Evolutionary conservation across 1,284 basidiomycete genomes (phyloP).

Genomic region (Hemileia vastatrix): DNA sequence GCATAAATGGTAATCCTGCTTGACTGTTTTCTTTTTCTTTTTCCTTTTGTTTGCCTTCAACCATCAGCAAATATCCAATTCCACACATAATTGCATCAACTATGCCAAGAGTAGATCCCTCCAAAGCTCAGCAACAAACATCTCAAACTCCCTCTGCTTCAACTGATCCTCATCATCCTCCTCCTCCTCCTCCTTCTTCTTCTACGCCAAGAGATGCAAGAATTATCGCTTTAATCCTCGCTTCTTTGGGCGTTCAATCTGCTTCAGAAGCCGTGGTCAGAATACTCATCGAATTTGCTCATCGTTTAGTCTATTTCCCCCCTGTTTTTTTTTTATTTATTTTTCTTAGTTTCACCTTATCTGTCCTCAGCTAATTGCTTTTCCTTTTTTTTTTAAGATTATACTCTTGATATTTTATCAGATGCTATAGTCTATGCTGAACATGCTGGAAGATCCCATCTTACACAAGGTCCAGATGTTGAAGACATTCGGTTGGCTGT

Average conservation of each 20-base stretch:
- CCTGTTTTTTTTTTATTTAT: not conserved
- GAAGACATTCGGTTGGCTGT: constrained; percentile 86
- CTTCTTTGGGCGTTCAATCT: constrained; percentile 88
- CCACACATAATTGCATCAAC: too few species aligned
- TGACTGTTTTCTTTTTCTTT: too few species aligned
- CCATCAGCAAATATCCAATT: too few species aligned
- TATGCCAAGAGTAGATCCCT: too few species aligned
- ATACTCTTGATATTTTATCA: constrained; percentile 79
- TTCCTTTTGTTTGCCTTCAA: too few species aligned
- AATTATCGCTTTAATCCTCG: constrained; percentile 80
- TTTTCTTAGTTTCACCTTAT: too few species aligned
- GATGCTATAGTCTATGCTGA: constrained; percentile 88
- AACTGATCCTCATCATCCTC: constrained; percentile 6
- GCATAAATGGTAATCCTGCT: too few species aligned
- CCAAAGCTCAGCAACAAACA: not conserved
- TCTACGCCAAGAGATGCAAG: constrained; percentile 69
- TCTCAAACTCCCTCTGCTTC: not conserved
- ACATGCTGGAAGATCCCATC: constrained; percentile 69
- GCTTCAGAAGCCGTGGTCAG: constrained; percentile 86
- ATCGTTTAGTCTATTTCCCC: constrained; percentile 50
- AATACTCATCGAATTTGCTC: constrained; percentile 89
- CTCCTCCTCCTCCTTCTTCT: constrained; percentile 46
- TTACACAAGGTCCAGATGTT: constrained; percentile 56
- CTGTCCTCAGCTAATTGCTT: too few species aligned
- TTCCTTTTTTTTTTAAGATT: constrained; percentile 48